phyloP scores from a whole-genome alignment of 2,329 filamentous ascomycete species.

The Biscogniauxia marginata region DNA sequence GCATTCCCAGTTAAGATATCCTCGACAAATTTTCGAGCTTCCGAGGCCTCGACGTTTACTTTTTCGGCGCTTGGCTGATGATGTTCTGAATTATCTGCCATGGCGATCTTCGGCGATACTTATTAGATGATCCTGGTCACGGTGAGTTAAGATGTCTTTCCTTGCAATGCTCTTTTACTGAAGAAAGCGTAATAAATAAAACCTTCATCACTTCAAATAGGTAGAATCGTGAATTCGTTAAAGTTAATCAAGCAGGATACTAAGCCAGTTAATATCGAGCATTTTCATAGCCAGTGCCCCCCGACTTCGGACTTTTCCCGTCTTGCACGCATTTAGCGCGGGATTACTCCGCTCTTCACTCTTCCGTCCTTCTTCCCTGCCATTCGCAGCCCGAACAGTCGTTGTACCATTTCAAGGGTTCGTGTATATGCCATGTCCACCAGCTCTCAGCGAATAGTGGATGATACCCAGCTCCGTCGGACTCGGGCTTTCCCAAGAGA shows the following conservation, averaged over 20 bases:
- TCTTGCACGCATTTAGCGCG: background rate
- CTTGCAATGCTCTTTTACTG: too few relatives aligned
- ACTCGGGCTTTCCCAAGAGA: background rate
- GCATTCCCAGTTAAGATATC: constrained; percentile 59
- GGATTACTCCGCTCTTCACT: background rate
- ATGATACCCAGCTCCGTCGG: background rate
- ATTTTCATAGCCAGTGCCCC: background rate
- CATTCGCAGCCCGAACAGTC: background rate
- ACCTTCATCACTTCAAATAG: too few relatives aligned
- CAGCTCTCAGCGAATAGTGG: background rate
- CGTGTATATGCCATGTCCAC: background rate
- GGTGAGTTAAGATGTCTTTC: too few relatives aligned
- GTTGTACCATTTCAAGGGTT: background rate
- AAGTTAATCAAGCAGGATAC: too few relatives aligned
- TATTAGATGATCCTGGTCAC: too few relatives aligned
- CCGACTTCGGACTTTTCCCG: background rate
- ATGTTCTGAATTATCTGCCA: constrained; percentile 17
- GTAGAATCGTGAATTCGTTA: too few relatives aligned
- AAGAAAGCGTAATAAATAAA: too few relatives aligned
- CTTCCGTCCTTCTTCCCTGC: background rate
- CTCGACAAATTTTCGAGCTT: constrained; percentile 48
- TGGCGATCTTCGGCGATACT: constrained; percentile 25
- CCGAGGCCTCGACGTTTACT: constrained; percentile 37
- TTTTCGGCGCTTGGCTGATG: constrained; percentile 12
- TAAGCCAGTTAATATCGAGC: background rate